Evolutionary conservation across 805 yeast species (phyloP), one percentile per base, ranked within the genome.

Genomic region (Ogataea wickerhamii): DNA sequence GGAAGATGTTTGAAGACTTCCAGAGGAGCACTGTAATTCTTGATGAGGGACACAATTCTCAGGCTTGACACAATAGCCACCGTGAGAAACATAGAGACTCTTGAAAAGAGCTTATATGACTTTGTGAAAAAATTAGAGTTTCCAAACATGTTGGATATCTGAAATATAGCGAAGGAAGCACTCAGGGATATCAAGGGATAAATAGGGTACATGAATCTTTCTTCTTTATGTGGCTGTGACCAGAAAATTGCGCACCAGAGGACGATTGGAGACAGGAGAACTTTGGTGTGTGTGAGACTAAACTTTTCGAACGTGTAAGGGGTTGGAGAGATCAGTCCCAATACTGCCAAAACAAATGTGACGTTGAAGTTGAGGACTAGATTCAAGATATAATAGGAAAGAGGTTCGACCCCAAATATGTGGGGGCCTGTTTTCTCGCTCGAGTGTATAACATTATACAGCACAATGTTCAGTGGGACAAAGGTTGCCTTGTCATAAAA

Each of bases 151-250:
- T 25, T 29, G 6, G 43, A 47, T 11, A 45, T 32, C 25, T 29
- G 47, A 26, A 30, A 26, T 28, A 63, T 52, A 3, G 74, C 63
- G 4, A 82, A 49, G 0, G 91, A 75, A 3, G 87, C 88, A 31
- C 78, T 69, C 16, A 85, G 48, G 3, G 76, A 62, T 17, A 91
- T 68, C 36, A 82, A 66, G 10, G 88, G 82, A 56, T 89, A 91
- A 0, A 86, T 70, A 12, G 95, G 95, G 52, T 87, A 91, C 47
- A 91, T 58, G 56, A 91, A 91, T 44, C 97, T 70, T 59, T 91
- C 98, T 56, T 89, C 97, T 58, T 89, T 89, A 58, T 89, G 97
- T 4, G 96, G 93, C 53, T 88, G 96, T 4, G 64, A 43, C 43
- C 70, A 67, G 55, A 91, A 87, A 3, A 87, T 71, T 0, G 58